phyloP scores from a whole-genome alignment of 1,284 basidiomycete genomes.

The Bjerkandera adusta region DNA sequence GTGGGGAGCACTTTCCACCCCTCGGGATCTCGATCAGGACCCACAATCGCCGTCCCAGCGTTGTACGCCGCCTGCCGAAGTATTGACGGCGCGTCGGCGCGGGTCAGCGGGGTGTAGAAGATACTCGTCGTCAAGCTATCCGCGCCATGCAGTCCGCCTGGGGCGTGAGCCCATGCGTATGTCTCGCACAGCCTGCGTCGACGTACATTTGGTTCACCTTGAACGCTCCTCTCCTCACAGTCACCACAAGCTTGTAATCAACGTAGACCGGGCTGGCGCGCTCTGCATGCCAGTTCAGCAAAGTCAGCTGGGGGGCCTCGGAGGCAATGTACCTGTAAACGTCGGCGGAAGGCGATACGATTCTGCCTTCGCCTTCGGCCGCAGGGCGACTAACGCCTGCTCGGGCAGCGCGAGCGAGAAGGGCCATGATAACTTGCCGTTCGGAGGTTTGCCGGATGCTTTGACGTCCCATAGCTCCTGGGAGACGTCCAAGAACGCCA shows the following conservation, averaged over 20 bases:
- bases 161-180: not conserved
- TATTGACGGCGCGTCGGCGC: slow-evolving; percentile 30
- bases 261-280: slow-evolving; percentile 37
- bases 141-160: not conserved
- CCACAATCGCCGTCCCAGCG: slow-evolving; percentile 26
- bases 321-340: slow-evolving; percentile 22
- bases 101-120: slow-evolving; percentile 32
- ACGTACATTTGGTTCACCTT: slow-evolving; percentile 33
- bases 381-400: slow-evolving; percentile 25
- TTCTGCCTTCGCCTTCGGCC: slow-evolving; percentile 23
- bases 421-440: slow-evolving; percentile 29
- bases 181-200: not conserved
- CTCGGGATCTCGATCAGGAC: slow-evolving; percentile 32
- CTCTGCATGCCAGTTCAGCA: slow-evolving; percentile 22
- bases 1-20: slow-evolving; percentile 34
- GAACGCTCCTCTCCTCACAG: slow-evolving; percentile 31
- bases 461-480: slow-evolving; percentile 27
- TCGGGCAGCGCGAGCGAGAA: slow-evolving; percentile 32
- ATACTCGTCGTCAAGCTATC: slow-evolving; percentile 28
- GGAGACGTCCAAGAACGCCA: slow-evolving; percentile 28
- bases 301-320: not conserved
- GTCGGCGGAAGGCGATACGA: slow-evolving; percentile 34
- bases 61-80: slow-evolving; percentile 31
- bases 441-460: slow-evolving; percentile 21
- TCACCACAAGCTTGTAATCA: slow-evolving; percentile 37